Base-by-base conservation (phyloP, 352 stramenopile genomes). In the Thraustotheca clavata region DNA sequence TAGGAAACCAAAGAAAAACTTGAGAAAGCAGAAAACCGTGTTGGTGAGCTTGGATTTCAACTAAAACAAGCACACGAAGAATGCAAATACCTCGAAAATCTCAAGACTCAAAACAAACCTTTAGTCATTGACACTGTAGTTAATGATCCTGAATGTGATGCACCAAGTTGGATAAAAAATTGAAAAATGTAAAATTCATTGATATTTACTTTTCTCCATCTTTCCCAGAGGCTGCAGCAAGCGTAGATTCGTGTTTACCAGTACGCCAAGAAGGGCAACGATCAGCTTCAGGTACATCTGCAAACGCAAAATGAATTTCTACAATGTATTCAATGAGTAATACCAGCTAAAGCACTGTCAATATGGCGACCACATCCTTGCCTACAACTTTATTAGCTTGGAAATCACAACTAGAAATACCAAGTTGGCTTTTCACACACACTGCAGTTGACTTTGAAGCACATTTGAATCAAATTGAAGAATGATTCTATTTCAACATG, bases 391-490 rank as follows among this genome's bases (percentile, higher is more conserved):
- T 2, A 9, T 35, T 52, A 9, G n/a, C n/a, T 11, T 9, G 6
- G 33, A 14, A 22, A 31, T 52, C 18, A 31, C n/a, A 52, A 31
- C 43, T 2, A 9, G 43, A 24, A 24, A 35, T 24, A 52, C 57
- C 57, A 65, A 11, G 57, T 65, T 12, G 57, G 26, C 41, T 65
- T 65, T 11, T 65, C 29, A 33, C 57, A 65, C 6, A 65, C 57
- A 18, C 29, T 14, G 57, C 57, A 65, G 11, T 65, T 43, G 31
- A 65, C 47, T 46, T 65, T 65, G 16, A 52, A 27, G 57, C 57
- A 65, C 57, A 65, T 65, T 24, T 24, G 22, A 27, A 39, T 43
- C 36, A 29, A 1, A n/a, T 54, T 35, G 32, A 41, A n/a, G n/a
- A n/a, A n/a, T n/a, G n/a, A n/a, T n/a, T n/a, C n/a, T n/a, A n/a